Evolutionary conservation across 192 early-diverging fungal genomes (phyloP).

Genomic region (Umbelopsis sp.): DNA sequence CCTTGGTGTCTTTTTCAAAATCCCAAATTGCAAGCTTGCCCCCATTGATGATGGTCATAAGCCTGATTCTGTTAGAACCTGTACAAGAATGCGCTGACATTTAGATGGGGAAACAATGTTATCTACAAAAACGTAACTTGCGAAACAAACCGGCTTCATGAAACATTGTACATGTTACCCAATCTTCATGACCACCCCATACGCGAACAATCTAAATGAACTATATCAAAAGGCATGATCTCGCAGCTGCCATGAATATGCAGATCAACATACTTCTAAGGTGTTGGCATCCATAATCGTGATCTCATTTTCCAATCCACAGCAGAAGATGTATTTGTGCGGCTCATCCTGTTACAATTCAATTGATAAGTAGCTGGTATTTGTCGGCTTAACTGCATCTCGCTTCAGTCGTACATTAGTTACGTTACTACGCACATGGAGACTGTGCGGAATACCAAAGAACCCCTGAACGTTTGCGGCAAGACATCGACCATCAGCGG

Average conservation of each 20-base stretch:
- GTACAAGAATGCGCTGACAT: neutral
- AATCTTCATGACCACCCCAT: conserved; percentile 61
- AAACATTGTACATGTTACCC: conserved; percentile 54
- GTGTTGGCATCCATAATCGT: conserved; percentile 53
- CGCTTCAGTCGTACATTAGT: conserved; percentile 1
- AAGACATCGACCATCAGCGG: conserved; percentile 56
- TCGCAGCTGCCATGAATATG: neutral
- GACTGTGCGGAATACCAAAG: conserved; percentile 47
- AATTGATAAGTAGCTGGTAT: neutral
- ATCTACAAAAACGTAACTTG: too few relatives aligned
- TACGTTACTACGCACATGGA: conserved; percentile 32
- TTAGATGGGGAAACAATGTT: too few relatives aligned
- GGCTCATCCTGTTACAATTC: conserved; percentile 9
- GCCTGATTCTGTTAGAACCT: conserved; percentile 42
- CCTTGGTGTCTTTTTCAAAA: conserved; percentile 49
- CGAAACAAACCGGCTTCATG: conserved; percentile 48
- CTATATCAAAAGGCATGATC: neutral
- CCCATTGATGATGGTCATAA: conserved; percentile 50
- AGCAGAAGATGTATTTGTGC: conserved; percentile 54
- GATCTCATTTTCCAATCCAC: conserved; percentile 55
- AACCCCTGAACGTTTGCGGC: conserved; percentile 45
- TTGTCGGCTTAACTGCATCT: too few relatives aligned
- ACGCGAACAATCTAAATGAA: conserved; percentile 51
- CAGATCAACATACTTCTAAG: conserved; percentile 39
- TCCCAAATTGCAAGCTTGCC: conserved; percentile 55